Evolutionary conservation across 2,329 filamentous ascomycete species (phyloP).

Genomic region (Dactylellina leptospora): DNA sequence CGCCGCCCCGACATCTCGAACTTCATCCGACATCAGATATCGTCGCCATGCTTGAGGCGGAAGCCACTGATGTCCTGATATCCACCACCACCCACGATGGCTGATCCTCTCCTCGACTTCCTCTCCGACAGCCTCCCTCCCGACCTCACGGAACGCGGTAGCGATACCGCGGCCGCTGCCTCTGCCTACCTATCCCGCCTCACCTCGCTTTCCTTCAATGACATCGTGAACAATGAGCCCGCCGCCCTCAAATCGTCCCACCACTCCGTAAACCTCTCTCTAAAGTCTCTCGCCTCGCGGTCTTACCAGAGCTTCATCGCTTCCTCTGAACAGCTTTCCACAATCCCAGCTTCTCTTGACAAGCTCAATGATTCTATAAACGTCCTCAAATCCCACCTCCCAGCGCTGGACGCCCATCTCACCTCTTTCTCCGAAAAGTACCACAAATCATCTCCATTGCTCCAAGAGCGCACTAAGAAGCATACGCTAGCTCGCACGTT

Average conservation of each 20-base stretch:
- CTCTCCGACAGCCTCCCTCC: slow-evolving; percentile 43
- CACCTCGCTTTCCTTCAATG: slow-evolving; percentile 76
- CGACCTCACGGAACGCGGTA: slow-evolving; percentile 38
- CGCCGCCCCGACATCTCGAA: too few species aligned
- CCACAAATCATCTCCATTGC: slow-evolving; percentile 71
- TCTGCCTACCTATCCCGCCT: slow-evolving; percentile 79
- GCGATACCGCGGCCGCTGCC: slow-evolving; percentile 57
- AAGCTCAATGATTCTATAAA: slow-evolving; percentile 71
- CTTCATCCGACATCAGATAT: not conserved
- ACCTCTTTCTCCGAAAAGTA: slow-evolving; percentile 84
- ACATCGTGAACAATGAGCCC: slow-evolving; percentile 77
- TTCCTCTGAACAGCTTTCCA: slow-evolving; percentile 78
- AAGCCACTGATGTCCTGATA: not conserved
- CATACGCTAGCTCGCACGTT: slow-evolving; percentile 85
- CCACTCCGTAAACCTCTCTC: slow-evolving; percentile 80
- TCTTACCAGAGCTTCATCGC: slow-evolving; percentile 85
- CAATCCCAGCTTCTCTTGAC: slow-evolving; percentile 67
- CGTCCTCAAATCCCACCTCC: slow-evolving; percentile 76
- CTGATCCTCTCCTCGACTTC: slow-evolving; percentile 50
- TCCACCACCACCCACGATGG: slow-evolving; percentile 21
- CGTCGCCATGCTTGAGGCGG: not conserved
- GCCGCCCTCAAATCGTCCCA: slow-evolving; percentile 81
- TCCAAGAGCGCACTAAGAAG: slow-evolving; percentile 78
- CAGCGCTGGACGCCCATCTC: slow-evolving; percentile 79
- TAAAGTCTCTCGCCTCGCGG: slow-evolving; percentile 87